Evolutionary conservation across 164 flowering plant species (phyloP).

Genomic region (Litsea cubeba): DNA sequence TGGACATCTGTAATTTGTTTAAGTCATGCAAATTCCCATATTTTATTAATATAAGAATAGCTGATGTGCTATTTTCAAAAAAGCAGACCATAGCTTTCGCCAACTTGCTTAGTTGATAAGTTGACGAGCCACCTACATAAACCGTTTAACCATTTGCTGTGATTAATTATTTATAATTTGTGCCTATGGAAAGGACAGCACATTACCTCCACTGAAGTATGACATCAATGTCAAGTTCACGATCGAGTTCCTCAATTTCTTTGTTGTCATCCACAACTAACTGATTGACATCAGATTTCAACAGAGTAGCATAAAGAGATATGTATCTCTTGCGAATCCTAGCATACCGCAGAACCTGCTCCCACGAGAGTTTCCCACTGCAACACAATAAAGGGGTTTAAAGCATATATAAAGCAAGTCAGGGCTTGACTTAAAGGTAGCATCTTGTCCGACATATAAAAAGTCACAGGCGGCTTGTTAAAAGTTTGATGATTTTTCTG

Average conservation of each 20-base stretch:
- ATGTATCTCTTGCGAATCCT: constrained; percentile 79
- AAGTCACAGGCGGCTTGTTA: neutral
- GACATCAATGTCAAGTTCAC: constrained; percentile 80
- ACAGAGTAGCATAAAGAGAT: constrained; percentile 74
- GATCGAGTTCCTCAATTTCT: constrained; percentile 82
- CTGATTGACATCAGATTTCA: constrained; percentile 69
- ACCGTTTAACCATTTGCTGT: neutral
- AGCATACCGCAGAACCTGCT: constrained; percentile 76
- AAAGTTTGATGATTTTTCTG: neutral
- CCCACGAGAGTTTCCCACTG: constrained; percentile 95
- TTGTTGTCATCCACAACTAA: constrained; percentile 68
- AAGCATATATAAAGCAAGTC: neutral
- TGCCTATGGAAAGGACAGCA: neutral
- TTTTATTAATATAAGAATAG: too few species aligned
- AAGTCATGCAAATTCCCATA: too few species aligned
- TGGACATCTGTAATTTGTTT: neutral
- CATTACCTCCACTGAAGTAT: constrained; percentile 94
- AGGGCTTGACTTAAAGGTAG: neutral
- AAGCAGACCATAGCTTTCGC: neutral
- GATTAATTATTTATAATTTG: neutral
- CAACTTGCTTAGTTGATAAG: neutral
- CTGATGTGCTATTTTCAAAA: too few species aligned
- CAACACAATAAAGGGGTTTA: constrained; percentile 9
- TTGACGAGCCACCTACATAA: neutral
- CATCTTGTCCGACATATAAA: neutral